A percentile compares a stretch with the other conserved stretches of the same genome.
Evolutionary conservation across 495 filamentous ascomycete species (phyloP).

Genomic region (Geopyxis carbonaria): DNA sequence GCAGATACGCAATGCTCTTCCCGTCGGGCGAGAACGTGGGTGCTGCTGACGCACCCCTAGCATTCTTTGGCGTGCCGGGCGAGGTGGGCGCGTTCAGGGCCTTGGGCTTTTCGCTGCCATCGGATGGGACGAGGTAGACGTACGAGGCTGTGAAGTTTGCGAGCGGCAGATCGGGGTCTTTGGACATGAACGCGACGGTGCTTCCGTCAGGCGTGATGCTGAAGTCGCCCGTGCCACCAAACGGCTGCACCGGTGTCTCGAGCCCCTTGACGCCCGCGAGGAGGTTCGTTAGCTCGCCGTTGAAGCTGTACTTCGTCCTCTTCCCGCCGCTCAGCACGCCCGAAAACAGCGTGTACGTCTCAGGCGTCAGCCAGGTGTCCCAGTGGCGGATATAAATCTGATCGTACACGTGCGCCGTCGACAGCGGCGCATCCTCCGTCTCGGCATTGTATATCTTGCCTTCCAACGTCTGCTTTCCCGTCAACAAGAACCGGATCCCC

Average conservation of each 20-base stretch:
- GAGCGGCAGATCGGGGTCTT: slow-evolving; percentile 59
- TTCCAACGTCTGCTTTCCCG: slow-evolving; percentile 41
- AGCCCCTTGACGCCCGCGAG: slow-evolving; percentile 34
- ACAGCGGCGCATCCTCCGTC: slow-evolving; percentile 36
- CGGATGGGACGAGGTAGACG: slow-evolving; percentile 48
- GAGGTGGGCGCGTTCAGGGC: slow-evolving; percentile 35
- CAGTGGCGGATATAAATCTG: slow-evolving; percentile 61
- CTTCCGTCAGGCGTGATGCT: slow-evolving; percentile 36
- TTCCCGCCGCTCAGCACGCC: slow-evolving; percentile 39
- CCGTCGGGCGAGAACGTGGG: slow-evolving; percentile 66
- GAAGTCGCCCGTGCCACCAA: slow-evolving; percentile 40
- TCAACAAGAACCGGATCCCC: slow-evolving; percentile 51
- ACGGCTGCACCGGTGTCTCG: slow-evolving; percentile 43
- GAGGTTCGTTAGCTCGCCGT: slow-evolving; percentile 37
- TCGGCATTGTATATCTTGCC: slow-evolving; percentile 46
- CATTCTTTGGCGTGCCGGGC: slow-evolving; percentile 29
- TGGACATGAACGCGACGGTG: slow-evolving; percentile 61
- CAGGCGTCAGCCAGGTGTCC: slow-evolving; percentile 53
- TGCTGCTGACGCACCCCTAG: slow-evolving; percentile 53
- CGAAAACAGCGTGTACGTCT: slow-evolving; percentile 57
- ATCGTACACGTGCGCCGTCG: slow-evolving; percentile 49
- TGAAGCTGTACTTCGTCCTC: slow-evolving; percentile 28
- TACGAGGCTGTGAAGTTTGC: slow-evolving; percentile 70
- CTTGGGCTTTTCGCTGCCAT: slow-evolving; percentile 21
- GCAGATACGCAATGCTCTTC: slow-evolving; percentile 56